Conservation (phyloP, 768 basidiomycete genomes). For the Trametes meyenii region DNA sequence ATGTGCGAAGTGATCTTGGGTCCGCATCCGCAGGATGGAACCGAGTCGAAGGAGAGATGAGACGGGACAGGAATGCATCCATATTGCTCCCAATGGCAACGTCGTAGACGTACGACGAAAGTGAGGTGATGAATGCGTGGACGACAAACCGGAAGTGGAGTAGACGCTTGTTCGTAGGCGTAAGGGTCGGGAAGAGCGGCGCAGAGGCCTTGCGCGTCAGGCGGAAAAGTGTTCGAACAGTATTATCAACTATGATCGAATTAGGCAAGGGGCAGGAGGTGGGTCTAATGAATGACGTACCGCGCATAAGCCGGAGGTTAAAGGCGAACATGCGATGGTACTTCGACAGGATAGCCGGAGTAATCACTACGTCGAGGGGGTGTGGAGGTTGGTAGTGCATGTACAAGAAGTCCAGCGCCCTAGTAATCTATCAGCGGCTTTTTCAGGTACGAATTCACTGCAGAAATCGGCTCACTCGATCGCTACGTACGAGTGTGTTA, state of each 20-base stretch:
- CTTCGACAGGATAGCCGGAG: conserved; percentile 72
- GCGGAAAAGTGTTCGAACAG: conserved; percentile 64
- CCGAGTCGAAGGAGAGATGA: conserved; percentile 9
- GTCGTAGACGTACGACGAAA: conserved; percentile 76
- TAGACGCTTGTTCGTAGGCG: conserved; percentile 53
- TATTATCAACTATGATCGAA: conserved; percentile 59
- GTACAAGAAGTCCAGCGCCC: conserved; percentile 87
- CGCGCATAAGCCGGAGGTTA: conserved; percentile 77
- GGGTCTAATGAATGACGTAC: conserved; percentile 41
- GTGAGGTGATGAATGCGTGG: conserved; percentile 66
- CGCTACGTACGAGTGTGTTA: conserved; percentile 31
- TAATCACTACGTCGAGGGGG: conserved; percentile 74
- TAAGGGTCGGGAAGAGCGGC: conserved; percentile 62
- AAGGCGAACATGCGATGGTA: conserved; percentile 86
- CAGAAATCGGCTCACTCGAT: conserved; percentile 47
- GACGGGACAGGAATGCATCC: conserved; percentile 57
- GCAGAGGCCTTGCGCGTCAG: conserved; percentile 49
- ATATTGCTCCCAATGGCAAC: conserved; percentile 82
- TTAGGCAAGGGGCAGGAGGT: background rate
- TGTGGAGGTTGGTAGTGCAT: conserved; percentile 86
- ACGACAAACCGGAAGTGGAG: conserved; percentile 75
- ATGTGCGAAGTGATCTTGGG: background rate
- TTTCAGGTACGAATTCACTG: background rate
- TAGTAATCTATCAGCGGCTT: conserved; percentile 32
- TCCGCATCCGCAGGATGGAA: background rate